Base-by-base conservation (phyloP, 1,139 yeast species). In the Yamadazyma epiphylla region DNA sequence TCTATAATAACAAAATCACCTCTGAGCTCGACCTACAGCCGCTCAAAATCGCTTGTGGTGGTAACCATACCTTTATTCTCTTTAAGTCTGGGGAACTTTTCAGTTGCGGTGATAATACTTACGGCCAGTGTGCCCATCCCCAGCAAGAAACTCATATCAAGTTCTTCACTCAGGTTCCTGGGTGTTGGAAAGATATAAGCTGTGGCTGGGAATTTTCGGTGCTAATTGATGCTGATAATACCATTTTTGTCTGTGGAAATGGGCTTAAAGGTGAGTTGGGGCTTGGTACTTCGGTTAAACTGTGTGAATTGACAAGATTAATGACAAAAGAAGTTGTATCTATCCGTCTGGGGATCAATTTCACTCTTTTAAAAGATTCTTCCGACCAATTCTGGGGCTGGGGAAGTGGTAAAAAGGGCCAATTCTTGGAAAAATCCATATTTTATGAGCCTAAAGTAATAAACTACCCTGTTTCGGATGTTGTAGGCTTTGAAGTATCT, bases 121-220 rank as follows among this genome's bases (percentile, higher is more conserved):
- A 42, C 20, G 78, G 81, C 2, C 91, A 83, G 48, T 69, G 80
- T 43, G 79, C 74, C 2, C 45, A 41, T 19, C 29, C 37, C 37
- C 21, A 11, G 17, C 31, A 26, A 17, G 35, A 28, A 28, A 16
- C 12, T 14, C n/a, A n/a, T n/a, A 24, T 26, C 4, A 24, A 16
- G 3, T 33, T 31, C 14, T 66, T 60, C 37, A 46, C 46, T 25
- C 44, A 39, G 21, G 45, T 70, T 1, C 49, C 53, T 0, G 64
- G 61, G 0, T 29, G 32, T 0, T 72, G 79, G 71, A 55, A 50
- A 6, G 54, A 64, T 26, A 61, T 74, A 4, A 61, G 75, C 2
- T 77, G 87, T 32, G 95, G 96, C 1, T 89, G 95, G 94, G 91
- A 81, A 39, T 84, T 65, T 46, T 68, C 85, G 0, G 55, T 83